These are phyloP conservation scores for Incumbomyces delicatus DNA, from an alignment of 2,329 filamentous ascomycete species.

Conservation along the genomic window DNA sequence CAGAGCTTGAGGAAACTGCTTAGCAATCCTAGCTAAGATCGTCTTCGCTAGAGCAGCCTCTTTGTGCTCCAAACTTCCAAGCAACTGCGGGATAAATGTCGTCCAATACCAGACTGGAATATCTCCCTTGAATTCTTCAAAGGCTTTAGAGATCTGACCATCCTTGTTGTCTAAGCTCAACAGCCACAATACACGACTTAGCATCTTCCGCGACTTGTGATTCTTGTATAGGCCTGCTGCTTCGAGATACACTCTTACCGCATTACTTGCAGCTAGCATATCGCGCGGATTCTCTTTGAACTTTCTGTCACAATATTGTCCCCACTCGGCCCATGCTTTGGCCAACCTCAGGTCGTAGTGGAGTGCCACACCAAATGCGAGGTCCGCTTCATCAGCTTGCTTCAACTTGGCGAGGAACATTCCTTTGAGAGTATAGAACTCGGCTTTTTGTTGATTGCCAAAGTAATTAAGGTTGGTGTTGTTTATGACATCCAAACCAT, in stretches of 20 bases:
- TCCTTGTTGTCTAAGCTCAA: conserved; percentile 86
- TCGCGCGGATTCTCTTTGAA: conserved; percentile 86
- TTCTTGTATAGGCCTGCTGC: conserved; percentile 95
- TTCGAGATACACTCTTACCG: conserved; percentile 91
- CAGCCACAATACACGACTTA: conserved; percentile 89
- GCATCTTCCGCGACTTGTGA: conserved; percentile 85
- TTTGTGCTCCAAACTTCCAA: conserved; percentile 82
- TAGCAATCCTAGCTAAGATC: conserved; percentile 86
- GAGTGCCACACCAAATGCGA: conserved; percentile 86
- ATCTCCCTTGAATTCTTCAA: conserved; percentile 94
- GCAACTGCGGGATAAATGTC: conserved; percentile 91
- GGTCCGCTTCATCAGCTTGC: conserved; percentile 82
- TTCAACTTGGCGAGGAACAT: conserved; percentile 97
- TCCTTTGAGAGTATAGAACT: conserved; percentile 97
- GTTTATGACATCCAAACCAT: conserved; percentile 94
- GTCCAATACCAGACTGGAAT: conserved; percentile 99
- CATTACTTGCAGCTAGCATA: conserved; percentile 75
- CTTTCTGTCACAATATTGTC: conserved; percentile 90
- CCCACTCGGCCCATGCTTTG: conserved; percentile 99
- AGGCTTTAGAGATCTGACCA: conserved; percentile 71
- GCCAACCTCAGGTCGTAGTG: conserved; percentile 93
- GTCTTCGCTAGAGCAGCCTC: conserved; percentile 79
- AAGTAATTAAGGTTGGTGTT: conserved; percentile 99
- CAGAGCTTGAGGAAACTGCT: conserved; percentile 86
- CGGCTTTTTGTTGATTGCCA: conserved; percentile 87